These are phyloP conservation scores for Globisporangium takayamanum DNA, from an alignment of 352 stramenopile genomes.

Conservation along the genomic window DNA sequence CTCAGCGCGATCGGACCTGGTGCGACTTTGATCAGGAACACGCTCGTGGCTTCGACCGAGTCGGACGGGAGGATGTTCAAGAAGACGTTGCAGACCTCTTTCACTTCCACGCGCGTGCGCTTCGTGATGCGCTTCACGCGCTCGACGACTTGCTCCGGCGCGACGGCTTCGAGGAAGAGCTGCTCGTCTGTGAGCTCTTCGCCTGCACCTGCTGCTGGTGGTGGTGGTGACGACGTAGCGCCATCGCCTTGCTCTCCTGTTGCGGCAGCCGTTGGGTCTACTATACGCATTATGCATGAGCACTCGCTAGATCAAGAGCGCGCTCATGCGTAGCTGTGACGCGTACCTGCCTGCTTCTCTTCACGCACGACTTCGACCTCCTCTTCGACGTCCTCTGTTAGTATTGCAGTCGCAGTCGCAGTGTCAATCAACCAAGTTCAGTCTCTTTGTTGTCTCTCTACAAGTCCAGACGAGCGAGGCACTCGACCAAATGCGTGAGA, in stretches of 20 bases:
- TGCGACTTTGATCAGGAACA: constrained; percentile 79
- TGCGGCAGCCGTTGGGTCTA: neutral
- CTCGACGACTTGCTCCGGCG: constrained; percentile 20
- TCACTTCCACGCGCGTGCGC: constrained; percentile 40
- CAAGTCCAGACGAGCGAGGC: too few relatives aligned
- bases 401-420: too few relatives aligned
- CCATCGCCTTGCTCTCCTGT: neutral
- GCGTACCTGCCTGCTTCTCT: constrained; percentile 19
- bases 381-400: constrained; percentile 68
- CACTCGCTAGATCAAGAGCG: neutral
- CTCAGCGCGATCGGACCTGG: constrained; percentile 42
- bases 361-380: constrained; percentile 55
- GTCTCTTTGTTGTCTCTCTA: too few relatives aligned
- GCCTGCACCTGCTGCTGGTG: neutral
- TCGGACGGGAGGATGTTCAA: constrained; percentile 61
- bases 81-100: constrained; percentile 53
- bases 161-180: constrained; percentile 52
- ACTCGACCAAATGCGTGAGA: too few relatives aligned
- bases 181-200: constrained; percentile 61
- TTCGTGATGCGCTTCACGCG: constrained; percentile 45
- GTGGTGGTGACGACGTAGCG: neutral
- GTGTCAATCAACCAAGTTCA: too few relatives aligned
- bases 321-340: neutral
- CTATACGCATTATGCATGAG: neutral
- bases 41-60: constrained; percentile 48